phyloP scores from a whole-genome alignment of 1,284 basidiomycete genomes.

The Moesziomyces aphidis region DNA sequence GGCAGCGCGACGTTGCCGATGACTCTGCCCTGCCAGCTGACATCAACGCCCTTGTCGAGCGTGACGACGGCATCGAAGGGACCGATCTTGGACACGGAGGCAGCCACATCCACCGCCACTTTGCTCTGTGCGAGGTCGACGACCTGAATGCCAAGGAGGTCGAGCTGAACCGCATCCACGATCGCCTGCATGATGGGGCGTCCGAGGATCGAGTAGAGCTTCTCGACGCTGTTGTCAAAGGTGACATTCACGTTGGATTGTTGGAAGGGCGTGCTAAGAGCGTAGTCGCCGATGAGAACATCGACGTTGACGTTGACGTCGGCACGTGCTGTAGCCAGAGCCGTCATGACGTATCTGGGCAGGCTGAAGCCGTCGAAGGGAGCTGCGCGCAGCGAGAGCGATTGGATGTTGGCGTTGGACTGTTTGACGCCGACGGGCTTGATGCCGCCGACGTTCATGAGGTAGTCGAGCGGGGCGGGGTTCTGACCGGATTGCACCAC shows the following conservation, averaged over 20 bases:
- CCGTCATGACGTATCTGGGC: constrained; percentile 75
- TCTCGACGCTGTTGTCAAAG: constrained; percentile 75
- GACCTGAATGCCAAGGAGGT: constrained; percentile 39
- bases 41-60: constrained; percentile 75
- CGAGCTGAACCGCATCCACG: constrained; percentile 73
- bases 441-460: constrained; percentile 8
- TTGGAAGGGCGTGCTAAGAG: constrained; percentile 74
- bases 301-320: constrained; percentile 75
- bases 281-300: constrained; percentile 77
- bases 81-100: constrained; percentile 78
- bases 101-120: constrained; percentile 75
- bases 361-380: constrained; percentile 75
- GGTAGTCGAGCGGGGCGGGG: constrained; percentile 74
- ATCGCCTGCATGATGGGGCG: constrained; percentile 81
- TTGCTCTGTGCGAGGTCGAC: constrained; percentile 70
- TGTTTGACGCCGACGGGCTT: constrained; percentile 7
- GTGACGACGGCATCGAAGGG: constrained; percentile 80
- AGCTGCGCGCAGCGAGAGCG: constrained; percentile 69
- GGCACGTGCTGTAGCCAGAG: constrained; percentile 76
- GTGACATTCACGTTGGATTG: constrained; percentile 73
- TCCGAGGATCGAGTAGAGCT: constrained; percentile 78
- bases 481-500: constrained; percentile 76
- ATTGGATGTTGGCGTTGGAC: constrained; percentile 5
- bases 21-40: constrained; percentile 74
- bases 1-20: constrained; percentile 77